Base-by-base conservation (phyloP, 176 grass and related monocot genomes). In the Dactylis glomerata region DNA sequence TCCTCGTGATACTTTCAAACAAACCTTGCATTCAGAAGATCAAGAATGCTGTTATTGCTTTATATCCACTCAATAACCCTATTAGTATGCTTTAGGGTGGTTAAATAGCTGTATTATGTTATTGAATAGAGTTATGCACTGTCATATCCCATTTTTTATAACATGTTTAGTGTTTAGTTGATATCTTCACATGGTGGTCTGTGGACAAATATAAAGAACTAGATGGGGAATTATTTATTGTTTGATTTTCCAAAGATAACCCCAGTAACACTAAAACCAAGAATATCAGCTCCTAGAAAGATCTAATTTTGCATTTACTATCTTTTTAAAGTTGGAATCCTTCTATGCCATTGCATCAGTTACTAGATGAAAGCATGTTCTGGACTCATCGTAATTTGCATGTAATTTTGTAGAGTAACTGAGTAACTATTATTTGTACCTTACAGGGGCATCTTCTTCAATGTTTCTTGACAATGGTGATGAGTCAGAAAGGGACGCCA, bases 401-500 rank as follows among this genome's bases (percentile, higher is more conserved):
- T 85, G 8, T 8, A 15, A 41, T n/a, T 83, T 65, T 46, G 13
- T 66, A 49, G 49, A 58, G 11, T 67, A 28, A 63, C 41, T 20
- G 38, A 62, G 5, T 73, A 36, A 70, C 42, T 24, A n/a, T 16
- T 5, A 5, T 59, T 51, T 74, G 16, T 82, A 8, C 14, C 59
- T 77, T 81, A 8, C 82, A 93, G 88, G 83, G 78, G 23, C 76
- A 61, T 24, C 56, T 81, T 78, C 47, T 64, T 44, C 72, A 0
- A 82, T 91, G 82, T 87, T 83, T 71, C 46, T 91, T 81, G 92
- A 94, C 16, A 91, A 72, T 75, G 92, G 91, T 37, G 54, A 82
- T 77, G 89, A 91, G 19, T 44, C 61, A 68, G 90, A 92, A 87
- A 89, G 78, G 54, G 57, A 62, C 10, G 86, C 89, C 41, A 91